Conservation (phyloP, 2,329 filamentous ascomycete genomes). For the Elsinoe ampelina region DNA sequence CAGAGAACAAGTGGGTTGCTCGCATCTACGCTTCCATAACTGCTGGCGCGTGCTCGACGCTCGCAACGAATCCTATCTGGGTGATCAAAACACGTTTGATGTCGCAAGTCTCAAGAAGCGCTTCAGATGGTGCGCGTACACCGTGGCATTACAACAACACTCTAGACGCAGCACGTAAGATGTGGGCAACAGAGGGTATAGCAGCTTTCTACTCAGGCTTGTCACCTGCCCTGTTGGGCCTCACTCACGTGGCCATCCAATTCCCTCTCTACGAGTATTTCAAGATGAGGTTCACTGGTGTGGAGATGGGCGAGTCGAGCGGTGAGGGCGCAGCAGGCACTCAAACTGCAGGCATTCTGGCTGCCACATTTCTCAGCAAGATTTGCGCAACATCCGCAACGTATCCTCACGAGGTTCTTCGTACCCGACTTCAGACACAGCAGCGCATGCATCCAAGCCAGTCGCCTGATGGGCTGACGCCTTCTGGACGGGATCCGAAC, state of each 20-base stretch:
- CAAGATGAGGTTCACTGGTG: slow-evolving; percentile 81
- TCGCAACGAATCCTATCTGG: slow-evolving; percentile 97
- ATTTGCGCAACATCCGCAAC: slow-evolving; percentile 88
- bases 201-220: slow-evolving; percentile 91
- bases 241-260: slow-evolving; percentile 93
- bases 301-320: slow-evolving; percentile 68
- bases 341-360: slow-evolving; percentile 70
- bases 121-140: slow-evolving; percentile 48
- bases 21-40: slow-evolving; percentile 85
- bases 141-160: slow-evolving; percentile 89
- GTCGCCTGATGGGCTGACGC: slow-evolving; percentile 39
- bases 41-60: slow-evolving; percentile 83
- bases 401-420: slow-evolving; percentile 93
- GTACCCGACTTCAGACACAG: slow-evolving; percentile 89
- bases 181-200: slow-evolving; percentile 86
- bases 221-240: slow-evolving; percentile 78
- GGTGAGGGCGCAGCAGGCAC: slow-evolving; percentile 29
- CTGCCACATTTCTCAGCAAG: slow-evolving; percentile 88
- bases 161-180: slow-evolving; percentile 84
- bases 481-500: slow-evolving; percentile 28
- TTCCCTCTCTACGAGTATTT: slow-evolving; percentile 94
- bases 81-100: slow-evolving; percentile 97
- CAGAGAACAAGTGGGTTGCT: slow-evolving; percentile 67
- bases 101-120: slow-evolving; percentile 67
- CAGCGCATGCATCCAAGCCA: slow-evolving; percentile 48